A percentile compares a stretch with the other conserved stretches of the same genome.
Evolutionary conservation across 768 basidiomycete genomes (phyloP).

Genomic region (Termitomyces sp.): DNA sequence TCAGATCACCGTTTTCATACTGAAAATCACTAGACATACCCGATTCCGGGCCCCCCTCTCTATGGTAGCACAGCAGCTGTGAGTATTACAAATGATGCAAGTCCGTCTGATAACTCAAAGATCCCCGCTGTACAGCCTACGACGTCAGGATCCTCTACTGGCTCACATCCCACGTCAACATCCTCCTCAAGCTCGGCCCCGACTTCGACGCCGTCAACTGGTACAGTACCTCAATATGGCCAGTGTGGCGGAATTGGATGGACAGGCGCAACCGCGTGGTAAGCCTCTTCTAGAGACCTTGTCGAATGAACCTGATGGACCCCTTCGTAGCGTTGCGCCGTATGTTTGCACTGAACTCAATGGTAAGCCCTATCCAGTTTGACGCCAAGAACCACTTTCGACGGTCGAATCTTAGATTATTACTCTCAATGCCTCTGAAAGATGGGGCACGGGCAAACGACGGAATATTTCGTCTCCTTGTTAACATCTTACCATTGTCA

Average conservation of each 20-base stretch:
- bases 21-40: conserved; percentile 21
- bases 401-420: conserved; percentile 22
- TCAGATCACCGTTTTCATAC: not conserved
- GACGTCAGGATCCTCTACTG: conserved; percentile 3
- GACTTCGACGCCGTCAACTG: conserved; percentile 16
- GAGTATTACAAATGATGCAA: not conserved
- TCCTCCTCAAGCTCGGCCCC: conserved; percentile 16
- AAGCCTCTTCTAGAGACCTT: conserved; percentile 1
- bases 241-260: conserved; percentile 42
- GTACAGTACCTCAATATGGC: conserved; percentile 34
- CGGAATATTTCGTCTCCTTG: not conserved
- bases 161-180: conserved; percentile 8
- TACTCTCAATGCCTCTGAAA: conserved; percentile 34
- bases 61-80: conserved; percentile 27
- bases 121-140: not conserved
- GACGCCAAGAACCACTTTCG: not conserved
- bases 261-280: conserved; percentile 37
- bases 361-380: conserved; percentile 17
- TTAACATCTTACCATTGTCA: not conserved
- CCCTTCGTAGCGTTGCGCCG: conserved; percentile 26
- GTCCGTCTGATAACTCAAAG: not conserved
- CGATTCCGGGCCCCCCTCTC: conserved; percentile 43
- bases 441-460: not conserved
- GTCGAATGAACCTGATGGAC: not conserved
- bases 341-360: conserved; percentile 33